These are phyloP conservation scores for Myxozyma vanderwaltii DNA, from an alignment of 805 yeast genomes.

Conservation along the genomic window DNA sequence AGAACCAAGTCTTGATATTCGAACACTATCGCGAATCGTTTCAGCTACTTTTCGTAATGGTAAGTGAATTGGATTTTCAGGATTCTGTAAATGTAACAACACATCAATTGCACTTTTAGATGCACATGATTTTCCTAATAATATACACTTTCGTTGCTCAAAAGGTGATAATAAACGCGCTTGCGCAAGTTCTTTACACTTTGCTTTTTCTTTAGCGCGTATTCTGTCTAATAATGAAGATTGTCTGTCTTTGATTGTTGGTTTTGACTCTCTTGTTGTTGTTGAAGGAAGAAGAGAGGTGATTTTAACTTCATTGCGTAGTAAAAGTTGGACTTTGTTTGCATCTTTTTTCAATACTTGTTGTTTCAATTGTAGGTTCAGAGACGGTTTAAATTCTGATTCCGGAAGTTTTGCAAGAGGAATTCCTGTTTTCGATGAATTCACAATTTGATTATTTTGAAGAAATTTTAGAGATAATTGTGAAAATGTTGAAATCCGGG, in stretches of 20 bases:
- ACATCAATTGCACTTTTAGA: background rate
- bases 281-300: background rate
- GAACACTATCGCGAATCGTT: slow-evolving; percentile 7
- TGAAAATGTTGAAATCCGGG: background rate
- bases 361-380: background rate
- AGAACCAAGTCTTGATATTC: background rate
- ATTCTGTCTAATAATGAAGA: slow-evolving; percentile 5
- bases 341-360: slow-evolving; percentile 7
- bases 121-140: background rate
- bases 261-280: background rate
- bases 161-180: background rate
- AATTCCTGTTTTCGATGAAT: background rate
- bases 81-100: background rate
- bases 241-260: slow-evolving; percentile 5
- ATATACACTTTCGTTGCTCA: background rate
- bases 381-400: background rate
- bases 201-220: slow-evolving; percentile 3
- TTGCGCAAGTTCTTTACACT: background rate
- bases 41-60: slow-evolving; percentile 8
- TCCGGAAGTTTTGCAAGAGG: slow-evolving; percentile 1
- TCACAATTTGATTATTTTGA: background rate
- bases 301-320: background rate
- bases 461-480: background rate
- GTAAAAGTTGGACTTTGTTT: slow-evolving; percentile 3
- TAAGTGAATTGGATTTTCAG: background rate